Percentiles rank a stretch among this genome's conserved stretches.
Conservation (phyloP, 345 rosid species). For the Dipteronia dyeriana region DNA sequence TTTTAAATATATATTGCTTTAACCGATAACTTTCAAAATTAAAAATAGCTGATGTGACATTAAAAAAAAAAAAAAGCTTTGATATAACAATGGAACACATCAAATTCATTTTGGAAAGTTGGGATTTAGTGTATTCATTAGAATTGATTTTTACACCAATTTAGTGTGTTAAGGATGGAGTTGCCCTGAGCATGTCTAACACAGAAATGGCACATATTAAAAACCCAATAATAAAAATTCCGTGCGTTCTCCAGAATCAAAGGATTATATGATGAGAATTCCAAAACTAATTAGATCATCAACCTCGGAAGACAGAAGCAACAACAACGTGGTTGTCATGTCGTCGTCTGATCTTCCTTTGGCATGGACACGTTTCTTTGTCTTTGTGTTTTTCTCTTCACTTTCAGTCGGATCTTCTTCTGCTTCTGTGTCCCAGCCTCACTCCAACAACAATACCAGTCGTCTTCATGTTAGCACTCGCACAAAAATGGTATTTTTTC, state of each 20-base stretch:
- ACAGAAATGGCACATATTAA: too few relatives aligned
- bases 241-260: neutral
- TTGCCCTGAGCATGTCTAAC: too few relatives aligned
- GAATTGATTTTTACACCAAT: too few relatives aligned
- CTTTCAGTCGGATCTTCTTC: neutral
- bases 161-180: too few relatives aligned
- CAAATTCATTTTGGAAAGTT: too few relatives aligned
- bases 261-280: neutral
- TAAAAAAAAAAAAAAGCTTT: too few relatives aligned
- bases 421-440: neutral
- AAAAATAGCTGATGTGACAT: too few relatives aligned
- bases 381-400: neutral
- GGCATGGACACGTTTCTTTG: slow-evolving; percentile 17
- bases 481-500: slow-evolving; percentile 21
- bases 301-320: neutral
- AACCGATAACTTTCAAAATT: too few relatives aligned
- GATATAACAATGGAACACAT: too few relatives aligned
- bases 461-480: slow-evolving; percentile 18
- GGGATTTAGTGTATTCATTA: too few relatives aligned
- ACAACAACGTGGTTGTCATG: neutral
- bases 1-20: too few relatives aligned
- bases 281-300: neutral
- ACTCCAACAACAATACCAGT: neutral
- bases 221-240: too few relatives aligned
- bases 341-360: neutral